Evolutionary conservation across 805 yeast genomes (phyloP).

Genomic region (Myxozyma mucilagina): DNA sequence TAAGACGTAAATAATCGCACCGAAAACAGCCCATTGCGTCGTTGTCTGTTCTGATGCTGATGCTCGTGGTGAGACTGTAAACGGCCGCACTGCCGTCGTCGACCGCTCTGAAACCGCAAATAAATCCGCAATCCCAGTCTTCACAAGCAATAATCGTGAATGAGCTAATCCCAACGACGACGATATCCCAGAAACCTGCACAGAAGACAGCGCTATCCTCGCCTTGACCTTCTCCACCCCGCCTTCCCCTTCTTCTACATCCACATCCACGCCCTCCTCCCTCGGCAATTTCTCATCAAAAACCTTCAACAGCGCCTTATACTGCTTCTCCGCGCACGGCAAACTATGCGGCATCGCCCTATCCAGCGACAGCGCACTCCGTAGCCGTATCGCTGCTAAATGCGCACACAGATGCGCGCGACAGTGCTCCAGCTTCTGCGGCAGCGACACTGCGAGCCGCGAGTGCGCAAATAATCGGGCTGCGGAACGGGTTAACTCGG

Average conservation of each 20-base stretch:
- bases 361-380: slow-evolving; percentile 9
- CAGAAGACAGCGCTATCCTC: neutral
- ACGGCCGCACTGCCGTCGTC: neutral
- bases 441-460: slow-evolving; percentile 9
- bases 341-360: slow-evolving; percentile 11
- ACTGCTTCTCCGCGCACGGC: slow-evolving; percentile 18
- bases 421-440: slow-evolving; percentile 19
- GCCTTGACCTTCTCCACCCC: neutral
- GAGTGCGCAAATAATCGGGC: slow-evolving; percentile 18
- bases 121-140: neutral
- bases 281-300: slow-evolving; percentile 14
- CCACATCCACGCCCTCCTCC: neutral
- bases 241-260: no score
- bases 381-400: slow-evolving; percentile 21
- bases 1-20: slow-evolving; percentile 15
- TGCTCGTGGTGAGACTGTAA: neutral
- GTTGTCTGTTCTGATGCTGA: neutral
- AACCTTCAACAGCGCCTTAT: slow-evolving; percentile 7
- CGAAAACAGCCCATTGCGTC: slow-evolving; percentile 16
- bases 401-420: slow-evolving; percentile 27
- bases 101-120: neutral
- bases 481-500: slow-evolving; percentile 19
- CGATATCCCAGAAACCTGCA: neutral
- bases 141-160: neutral
- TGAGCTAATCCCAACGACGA: neutral